phyloP scores from a whole-genome alignment of 2,329 filamentous ascomycete genomes.

The Pseudocercospora cruenta region DNA sequence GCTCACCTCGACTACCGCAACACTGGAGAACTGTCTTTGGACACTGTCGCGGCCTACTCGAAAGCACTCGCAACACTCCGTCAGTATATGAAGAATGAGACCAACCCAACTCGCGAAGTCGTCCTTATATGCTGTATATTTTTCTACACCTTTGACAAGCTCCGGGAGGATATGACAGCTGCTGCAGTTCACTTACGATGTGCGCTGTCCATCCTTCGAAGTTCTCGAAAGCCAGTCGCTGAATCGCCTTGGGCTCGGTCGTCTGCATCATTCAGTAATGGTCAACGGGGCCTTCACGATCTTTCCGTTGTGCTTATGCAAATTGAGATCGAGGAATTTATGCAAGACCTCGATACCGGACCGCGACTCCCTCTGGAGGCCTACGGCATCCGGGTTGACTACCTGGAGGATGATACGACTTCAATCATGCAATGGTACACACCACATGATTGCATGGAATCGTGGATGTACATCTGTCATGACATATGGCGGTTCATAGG shows the following conservation, averaged over 20 bases:
- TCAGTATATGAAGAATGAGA: background rate
- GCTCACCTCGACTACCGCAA: constrained; percentile 1
- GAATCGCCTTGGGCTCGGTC: background rate
- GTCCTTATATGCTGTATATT: constrained; percentile 7
- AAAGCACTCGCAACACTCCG: background rate
- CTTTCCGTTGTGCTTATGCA: background rate
- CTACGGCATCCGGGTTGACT: background rate
- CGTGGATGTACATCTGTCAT: constrained; percentile 5
- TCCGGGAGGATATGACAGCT: background rate
- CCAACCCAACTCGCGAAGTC: background rate
- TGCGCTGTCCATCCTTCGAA: background rate
- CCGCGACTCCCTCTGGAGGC: background rate
- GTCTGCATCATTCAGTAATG: background rate
- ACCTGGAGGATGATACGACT: background rate
- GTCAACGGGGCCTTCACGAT: background rate
- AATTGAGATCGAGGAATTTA: background rate
- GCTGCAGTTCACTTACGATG: background rate
- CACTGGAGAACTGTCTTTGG: background rate
- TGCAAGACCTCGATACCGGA: background rate
- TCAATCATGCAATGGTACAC: background rate
- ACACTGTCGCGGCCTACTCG: background rate
- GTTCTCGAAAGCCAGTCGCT: background rate
- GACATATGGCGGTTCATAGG: constrained; percentile 5
- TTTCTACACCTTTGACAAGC: constrained; percentile 3
- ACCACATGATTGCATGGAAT: constrained; percentile 1